Evolutionary conservation across 352 stramenopile species (phyloP).

Genomic region (Achlya hypogyna): DNA sequence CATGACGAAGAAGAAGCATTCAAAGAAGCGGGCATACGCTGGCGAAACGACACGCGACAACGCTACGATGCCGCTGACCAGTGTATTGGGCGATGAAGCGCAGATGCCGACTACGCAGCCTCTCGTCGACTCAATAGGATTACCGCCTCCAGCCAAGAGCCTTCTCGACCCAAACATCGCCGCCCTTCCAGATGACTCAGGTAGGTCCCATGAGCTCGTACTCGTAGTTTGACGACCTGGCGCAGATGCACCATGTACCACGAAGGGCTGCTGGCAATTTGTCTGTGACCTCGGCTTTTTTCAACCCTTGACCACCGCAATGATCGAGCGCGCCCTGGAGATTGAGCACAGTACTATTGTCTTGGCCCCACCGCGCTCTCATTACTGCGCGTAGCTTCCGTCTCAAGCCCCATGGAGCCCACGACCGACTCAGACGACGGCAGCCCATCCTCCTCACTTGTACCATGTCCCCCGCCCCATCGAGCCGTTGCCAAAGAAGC

Average conservation of each 20-base stretch:
- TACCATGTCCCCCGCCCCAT: neutral
- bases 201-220: neutral
- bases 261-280: conserved; percentile 15
- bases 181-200: neutral
- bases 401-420: neutral
- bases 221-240: neutral
- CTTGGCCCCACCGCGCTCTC: neutral
- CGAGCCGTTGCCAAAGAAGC: neutral
- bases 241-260: conserved; percentile 15
- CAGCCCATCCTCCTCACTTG: neutral
- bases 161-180: neutral
- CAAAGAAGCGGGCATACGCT: neutral
- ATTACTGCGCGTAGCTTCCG: neutral
- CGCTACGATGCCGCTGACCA: too few relatives aligned
- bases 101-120: too few relatives aligned
- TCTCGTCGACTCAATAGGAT: too few relatives aligned
- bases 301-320: neutral
- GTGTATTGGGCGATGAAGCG: too few relatives aligned
- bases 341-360: neutral
- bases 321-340: neutral
- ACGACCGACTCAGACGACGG: neutral
- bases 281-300: conserved; percentile 1
- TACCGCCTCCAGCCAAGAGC: too few relatives aligned
- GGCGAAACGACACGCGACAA: too few relatives aligned
- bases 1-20: conserved; percentile 12